phyloP scores from a whole-genome alignment of 148 eudicot genomes.

The Selenicereus undatus region DNA sequence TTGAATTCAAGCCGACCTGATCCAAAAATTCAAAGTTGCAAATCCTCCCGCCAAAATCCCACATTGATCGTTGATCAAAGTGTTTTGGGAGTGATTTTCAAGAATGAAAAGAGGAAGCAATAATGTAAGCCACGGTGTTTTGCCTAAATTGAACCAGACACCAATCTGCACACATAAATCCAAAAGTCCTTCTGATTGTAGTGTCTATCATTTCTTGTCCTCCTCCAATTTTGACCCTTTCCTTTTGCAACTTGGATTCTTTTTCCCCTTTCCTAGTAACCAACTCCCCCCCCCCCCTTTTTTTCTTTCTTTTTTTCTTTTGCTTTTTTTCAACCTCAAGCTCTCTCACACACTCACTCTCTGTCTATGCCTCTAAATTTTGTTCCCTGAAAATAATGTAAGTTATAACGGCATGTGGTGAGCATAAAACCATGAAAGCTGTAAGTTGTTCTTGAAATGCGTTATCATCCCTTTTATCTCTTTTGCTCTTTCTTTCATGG shows the following conservation, averaged over 20 bases:
- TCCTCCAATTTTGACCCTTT: neutral
- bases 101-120: constrained; percentile 12
- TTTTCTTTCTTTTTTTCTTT: neutral
- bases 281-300: no score
- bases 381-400: constrained; percentile 1
- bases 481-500: constrained; percentile 7
- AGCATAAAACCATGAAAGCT: neutral
- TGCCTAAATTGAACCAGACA: constrained; percentile 27
- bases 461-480: neutral
- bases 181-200: constrained; percentile 9
- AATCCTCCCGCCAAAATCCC: no score
- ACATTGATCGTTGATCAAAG: neutral
- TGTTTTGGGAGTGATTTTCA: constrained; percentile 19
- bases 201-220: neutral
- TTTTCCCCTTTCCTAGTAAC: neutral
- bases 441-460: constrained; percentile 13
- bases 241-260: constrained; percentile 13
- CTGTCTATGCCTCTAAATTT: neutral
- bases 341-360: neutral
- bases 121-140: constrained; percentile 13
- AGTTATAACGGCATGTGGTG: constrained; percentile 15
- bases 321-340: neutral
- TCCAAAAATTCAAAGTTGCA: no score
- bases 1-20: neutral
- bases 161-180: constrained; percentile 19